Conservation (phyloP, 805 yeast species). For the Starmerella geochares region DNA sequence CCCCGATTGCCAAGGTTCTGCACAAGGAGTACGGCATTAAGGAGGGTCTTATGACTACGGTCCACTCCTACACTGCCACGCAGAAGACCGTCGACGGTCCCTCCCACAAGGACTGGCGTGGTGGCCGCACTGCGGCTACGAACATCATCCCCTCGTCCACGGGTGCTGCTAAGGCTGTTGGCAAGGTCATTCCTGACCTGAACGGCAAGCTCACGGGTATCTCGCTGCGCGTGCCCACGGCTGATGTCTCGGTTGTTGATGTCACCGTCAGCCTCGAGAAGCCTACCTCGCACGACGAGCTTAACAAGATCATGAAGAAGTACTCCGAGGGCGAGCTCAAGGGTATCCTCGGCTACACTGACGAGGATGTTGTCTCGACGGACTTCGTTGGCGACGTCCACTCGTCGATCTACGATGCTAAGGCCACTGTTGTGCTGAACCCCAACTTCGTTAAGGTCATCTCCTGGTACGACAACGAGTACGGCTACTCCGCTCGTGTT, state of each 20-base stretch:
- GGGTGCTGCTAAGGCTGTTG: constrained; percentile 97
- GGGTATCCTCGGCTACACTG: constrained; percentile 83
- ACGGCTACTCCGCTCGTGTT: constrained; percentile 92
- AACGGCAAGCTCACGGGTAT: constrained; percentile 91
- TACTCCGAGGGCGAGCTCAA: constrained; percentile 68
- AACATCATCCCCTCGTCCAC: constrained; percentile 93
- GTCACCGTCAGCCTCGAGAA: constrained; percentile 73
- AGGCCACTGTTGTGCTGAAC: constrained; percentile 81
- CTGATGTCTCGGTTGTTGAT: constrained; percentile 88
- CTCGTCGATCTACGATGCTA: constrained; percentile 84
- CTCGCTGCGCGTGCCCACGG: constrained; percentile 89
- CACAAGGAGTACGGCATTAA: constrained; percentile 78
- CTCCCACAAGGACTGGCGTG: constrained; percentile 97
- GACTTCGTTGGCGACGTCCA: constrained; percentile 76
- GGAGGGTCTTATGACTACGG: constrained; percentile 92
- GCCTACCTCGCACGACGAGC: constrained; percentile 72
- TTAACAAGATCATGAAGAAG: constrained; percentile 62
- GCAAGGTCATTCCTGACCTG: constrained; percentile 83
- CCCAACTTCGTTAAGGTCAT: constrained; percentile 83
- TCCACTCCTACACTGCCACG: constrained; percentile 91
- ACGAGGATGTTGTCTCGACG: constrained; percentile 82
- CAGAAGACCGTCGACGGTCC: constrained; percentile 97
- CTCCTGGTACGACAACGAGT: constrained; percentile 95
- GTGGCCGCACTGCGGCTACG: constrained; percentile 93
- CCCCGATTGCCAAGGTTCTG: constrained; percentile 85